Conservation (phyloP, 2,329 filamentous ascomycete species). For the Fusarium sp. region DNA sequence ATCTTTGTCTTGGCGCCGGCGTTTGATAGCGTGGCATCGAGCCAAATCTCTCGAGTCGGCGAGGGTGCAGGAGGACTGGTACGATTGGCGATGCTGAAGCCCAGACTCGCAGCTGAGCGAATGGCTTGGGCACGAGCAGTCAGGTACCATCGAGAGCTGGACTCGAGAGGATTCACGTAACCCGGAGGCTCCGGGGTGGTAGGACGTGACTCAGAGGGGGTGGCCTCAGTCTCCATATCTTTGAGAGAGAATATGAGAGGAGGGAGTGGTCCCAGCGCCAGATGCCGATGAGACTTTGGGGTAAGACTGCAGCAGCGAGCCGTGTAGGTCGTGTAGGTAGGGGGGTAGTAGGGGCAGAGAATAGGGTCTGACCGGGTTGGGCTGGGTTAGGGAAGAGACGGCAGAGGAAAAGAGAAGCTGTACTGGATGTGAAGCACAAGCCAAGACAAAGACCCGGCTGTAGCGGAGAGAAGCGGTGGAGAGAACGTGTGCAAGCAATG, state of each 20-base stretch:
- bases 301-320: constrained; percentile 32
- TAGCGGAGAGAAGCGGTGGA: constrained; percentile 37
- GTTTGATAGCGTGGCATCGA: constrained; percentile 59
- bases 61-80: constrained; percentile 57
- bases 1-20: constrained; percentile 54
- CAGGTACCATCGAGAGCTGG: constrained; percentile 60
- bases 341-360: constrained; percentile 11
- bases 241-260: constrained; percentile 12
- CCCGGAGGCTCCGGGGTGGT: constrained; percentile 53
- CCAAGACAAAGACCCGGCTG: constrained; percentile 36
- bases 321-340: constrained; percentile 9
- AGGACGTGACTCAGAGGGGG: constrained; percentile 49
- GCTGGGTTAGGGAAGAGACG: constrained; percentile 1
- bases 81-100: constrained; percentile 59
- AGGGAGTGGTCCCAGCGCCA: constrained; percentile 27
- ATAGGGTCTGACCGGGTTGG: constrained; percentile 8
- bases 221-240: constrained; percentile 48
- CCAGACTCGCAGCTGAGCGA: constrained; percentile 60
- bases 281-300: constrained; percentile 14
- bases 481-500: constrained; percentile 21
- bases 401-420: constrained; percentile 17
- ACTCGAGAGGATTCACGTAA: constrained; percentile 61
- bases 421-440: constrained; percentile 22
- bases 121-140: constrained; percentile 59
- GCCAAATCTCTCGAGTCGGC: constrained; percentile 56